Base-by-base conservation (phyloP, 2,329 filamentous ascomycete genomes). In the Fusarium chuoi region DNA sequence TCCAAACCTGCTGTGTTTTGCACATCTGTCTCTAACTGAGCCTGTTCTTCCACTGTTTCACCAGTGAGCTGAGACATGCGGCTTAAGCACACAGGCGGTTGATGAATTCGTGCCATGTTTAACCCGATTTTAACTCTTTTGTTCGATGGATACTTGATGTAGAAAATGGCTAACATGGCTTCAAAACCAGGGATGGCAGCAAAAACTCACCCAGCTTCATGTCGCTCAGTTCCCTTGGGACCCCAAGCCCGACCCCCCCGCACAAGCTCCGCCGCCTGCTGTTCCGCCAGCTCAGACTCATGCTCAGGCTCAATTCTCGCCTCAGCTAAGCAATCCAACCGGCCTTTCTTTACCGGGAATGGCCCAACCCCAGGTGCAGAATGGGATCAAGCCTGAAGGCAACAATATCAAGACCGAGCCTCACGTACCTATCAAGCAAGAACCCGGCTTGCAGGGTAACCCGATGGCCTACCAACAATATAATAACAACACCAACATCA, bases 221-320 rank as follows among this genome's bases (percentile, higher is more conserved):
- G 92, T 98, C 70, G 96, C 96, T 68, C 87, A 90, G 65, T 98
- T 98, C 81, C 96, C 96, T 17, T 99, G 96, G 96, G 96, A 99
- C 81, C 96, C 96, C 48, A 92, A 93, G 80, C 92, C 93, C 56
- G 91, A 93, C 59, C 88, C 89, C n/a, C 75, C 79, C 73, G 71
- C 79, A 82, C 80, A 84, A 79, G 72, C 83, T 79, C 55, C 81
- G 76, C 70, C 75, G 30, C 65, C 79, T 49, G 69, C 75, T 36
- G 49, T 69, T 48, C 58, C 78, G 35, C 63, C 76, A 33, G 65
- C 71, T 42, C 77, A 78, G 41, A 65, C 71, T 20, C 79, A 82
- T 55, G 71, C 78, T 12, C 80, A 82, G 70, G 74, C 79, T 58
- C 79, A 80, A 55, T 82, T 81, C 64, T 74, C 79, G 15, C 78